phyloP scores from a whole-genome alignment of 768 basidiomycete genomes.

The Pisolithus albus region DNA sequence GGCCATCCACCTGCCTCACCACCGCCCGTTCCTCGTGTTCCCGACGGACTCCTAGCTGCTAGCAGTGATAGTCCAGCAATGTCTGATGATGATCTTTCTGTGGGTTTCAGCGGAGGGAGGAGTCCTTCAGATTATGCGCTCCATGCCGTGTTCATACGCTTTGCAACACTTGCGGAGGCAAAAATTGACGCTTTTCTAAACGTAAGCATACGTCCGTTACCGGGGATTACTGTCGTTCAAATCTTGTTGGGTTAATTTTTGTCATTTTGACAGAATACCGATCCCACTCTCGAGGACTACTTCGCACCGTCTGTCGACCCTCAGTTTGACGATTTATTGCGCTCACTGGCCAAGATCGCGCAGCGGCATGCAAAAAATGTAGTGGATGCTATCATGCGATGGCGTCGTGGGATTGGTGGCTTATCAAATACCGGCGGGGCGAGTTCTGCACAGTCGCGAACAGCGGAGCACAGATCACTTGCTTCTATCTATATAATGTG shows the following conservation, averaged over 20 bases:
- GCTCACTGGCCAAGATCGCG: slow-evolving; percentile 78
- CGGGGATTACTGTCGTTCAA: not conserved
- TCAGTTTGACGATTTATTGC: slow-evolving; percentile 80
- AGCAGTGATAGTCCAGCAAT: slow-evolving; percentile 46
- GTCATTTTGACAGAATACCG: slow-evolving; percentile 47
- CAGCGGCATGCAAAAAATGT: slow-evolving; percentile 80
- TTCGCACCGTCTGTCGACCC: slow-evolving; percentile 70
- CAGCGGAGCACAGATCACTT: slow-evolving; percentile 64
- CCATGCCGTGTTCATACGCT: slow-evolving; percentile 82
- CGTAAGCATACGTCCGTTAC: slow-evolving; percentile 34
- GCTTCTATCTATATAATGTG: slow-evolving; percentile 89
- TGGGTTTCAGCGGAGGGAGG: slow-evolving; percentile 57
- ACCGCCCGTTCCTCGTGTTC: slow-evolving; percentile 75
- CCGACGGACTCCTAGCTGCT: slow-evolving; percentile 47
- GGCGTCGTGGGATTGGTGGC: slow-evolving; percentile 74
- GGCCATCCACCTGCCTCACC: slow-evolving; percentile 44
- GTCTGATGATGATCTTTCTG: slow-evolving; percentile 62
- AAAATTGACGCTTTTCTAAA: slow-evolving; percentile 75
- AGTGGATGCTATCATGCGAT: slow-evolving; percentile 80
- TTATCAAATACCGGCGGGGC: slow-evolving; percentile 29
- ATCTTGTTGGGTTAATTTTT: not conserved
- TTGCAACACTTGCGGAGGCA: slow-evolving; percentile 69
- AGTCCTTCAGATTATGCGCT: slow-evolving; percentile 86
- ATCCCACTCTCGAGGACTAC: slow-evolving; percentile 56
- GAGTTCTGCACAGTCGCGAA: slow-evolving; percentile 17